These are phyloP conservation scores for Talaromyces nanjingensis DNA, from an alignment of 495 filamentous ascomycete species.

Conservation along the genomic window DNA sequence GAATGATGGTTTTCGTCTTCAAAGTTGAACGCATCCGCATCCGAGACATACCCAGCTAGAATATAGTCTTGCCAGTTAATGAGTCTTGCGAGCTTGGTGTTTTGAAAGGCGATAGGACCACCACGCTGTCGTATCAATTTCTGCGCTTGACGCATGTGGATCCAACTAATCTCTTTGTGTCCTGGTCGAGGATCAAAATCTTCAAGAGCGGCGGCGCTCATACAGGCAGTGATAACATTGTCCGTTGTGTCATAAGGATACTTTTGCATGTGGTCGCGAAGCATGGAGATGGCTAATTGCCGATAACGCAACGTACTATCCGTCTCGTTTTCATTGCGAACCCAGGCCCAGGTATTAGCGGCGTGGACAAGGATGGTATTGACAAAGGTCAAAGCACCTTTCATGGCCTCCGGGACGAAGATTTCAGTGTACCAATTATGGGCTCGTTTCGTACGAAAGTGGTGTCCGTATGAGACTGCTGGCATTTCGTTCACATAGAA, in stretches of 20 bases:
- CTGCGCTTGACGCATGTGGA: constrained; percentile 32
- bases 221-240: constrained; percentile 28
- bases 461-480: constrained; percentile 29
- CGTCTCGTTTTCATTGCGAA: constrained; percentile 25
- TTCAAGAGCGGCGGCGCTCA: constrained; percentile 35
- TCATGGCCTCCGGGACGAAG: constrained; percentile 33
- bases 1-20: constrained; percentile 12
- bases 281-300: constrained; percentile 25
- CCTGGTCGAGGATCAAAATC: constrained; percentile 34
- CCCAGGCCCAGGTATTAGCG: constrained; percentile 32
- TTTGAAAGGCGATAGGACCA: constrained; percentile 28
- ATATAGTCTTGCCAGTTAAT: constrained; percentile 41
- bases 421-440: constrained; percentile 33
- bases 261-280: constrained; percentile 23
- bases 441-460: constrained; percentile 27
- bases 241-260: constrained; percentile 28
- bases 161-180: constrained; percentile 30
- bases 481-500: constrained; percentile 37
- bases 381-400: constrained; percentile 31
- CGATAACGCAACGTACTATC: constrained; percentile 22
- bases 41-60: constrained; percentile 30
- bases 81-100: constrained; percentile 32
- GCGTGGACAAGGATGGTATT: constrained; percentile 33
- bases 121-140: constrained; percentile 33
- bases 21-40: constrained; percentile 28